Evolutionary conservation across 2,329 filamentous ascomycete species (phyloP).

Genomic region (Fusarium odoratissimum): DNA sequence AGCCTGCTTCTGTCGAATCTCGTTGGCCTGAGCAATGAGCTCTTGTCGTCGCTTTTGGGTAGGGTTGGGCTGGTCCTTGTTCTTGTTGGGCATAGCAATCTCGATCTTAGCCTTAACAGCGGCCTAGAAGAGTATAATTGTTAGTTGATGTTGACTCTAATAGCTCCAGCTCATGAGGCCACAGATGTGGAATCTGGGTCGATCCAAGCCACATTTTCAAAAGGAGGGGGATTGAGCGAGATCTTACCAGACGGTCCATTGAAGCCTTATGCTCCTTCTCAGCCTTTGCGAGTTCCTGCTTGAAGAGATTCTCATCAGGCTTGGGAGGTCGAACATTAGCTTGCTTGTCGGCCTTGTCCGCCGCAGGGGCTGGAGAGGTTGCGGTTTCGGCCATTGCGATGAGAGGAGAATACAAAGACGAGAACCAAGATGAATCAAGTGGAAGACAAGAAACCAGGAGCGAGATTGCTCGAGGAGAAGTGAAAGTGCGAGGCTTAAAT

Average conservation of each 20-base stretch:
- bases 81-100: conserved; percentile 77
- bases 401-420: conserved; percentile 35
- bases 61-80: conserved; percentile 83
- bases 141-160: conserved; percentile 28
- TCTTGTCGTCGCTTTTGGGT: conserved; percentile 86
- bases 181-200: conserved; percentile 32
- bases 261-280: conserved; percentile 87
- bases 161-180: conserved; percentile 25
- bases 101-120: conserved; percentile 91
- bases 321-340: conserved; percentile 76
- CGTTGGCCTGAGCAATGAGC: conserved; percentile 82
- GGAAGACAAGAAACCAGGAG: conserved; percentile 36
- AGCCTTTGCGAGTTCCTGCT: conserved; percentile 79
- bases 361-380: conserved; percentile 58
- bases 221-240: conserved; percentile 26
- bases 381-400: conserved; percentile 59
- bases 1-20: conserved; percentile 88
- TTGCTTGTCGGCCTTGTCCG: conserved; percentile 47
- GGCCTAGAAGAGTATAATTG: conserved; percentile 67
- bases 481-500: conserved; percentile 12
- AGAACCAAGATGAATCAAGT: conserved; percentile 13
- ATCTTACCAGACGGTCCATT: conserved; percentile 68
- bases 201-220: conserved; percentile 10
- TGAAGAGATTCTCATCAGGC: conserved; percentile 88
- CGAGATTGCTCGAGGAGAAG: conserved; percentile 29